Evolutionary conservation across 2,329 filamentous ascomycete genomes (phyloP).

Genomic region (Dothiorella sarmentorum): DNA sequence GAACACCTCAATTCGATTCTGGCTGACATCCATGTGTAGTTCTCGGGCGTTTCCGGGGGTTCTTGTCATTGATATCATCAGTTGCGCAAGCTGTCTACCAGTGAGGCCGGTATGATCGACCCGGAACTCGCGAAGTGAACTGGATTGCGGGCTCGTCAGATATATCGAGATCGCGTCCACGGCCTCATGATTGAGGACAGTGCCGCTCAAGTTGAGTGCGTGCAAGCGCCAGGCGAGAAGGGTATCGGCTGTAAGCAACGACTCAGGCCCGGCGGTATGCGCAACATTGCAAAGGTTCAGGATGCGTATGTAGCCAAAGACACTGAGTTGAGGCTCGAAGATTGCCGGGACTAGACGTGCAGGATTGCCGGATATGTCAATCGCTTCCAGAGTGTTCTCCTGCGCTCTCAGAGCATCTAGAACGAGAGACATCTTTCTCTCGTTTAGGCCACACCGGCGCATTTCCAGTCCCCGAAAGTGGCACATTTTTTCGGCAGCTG

Average conservation of each 20-base stretch:
- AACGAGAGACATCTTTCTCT: conserved; percentile 58
- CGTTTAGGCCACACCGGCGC: conserved; percentile 59
- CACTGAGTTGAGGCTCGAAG: conserved; percentile 64
- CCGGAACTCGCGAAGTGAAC: conserved; percentile 58
- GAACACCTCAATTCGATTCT: conserved; percentile 56
- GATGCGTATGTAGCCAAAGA: conserved; percentile 63
- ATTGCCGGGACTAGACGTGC: conserved; percentile 61
- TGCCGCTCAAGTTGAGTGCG: conserved; percentile 62
- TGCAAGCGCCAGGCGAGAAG: conserved; percentile 65
- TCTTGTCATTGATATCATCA: conserved; percentile 61
- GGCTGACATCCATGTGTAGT: conserved; percentile 64
- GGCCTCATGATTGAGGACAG: conserved; percentile 58
- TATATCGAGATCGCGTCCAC: conserved; percentile 65
- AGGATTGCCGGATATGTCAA: conserved; percentile 65
- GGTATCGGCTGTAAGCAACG: conserved; percentile 63
- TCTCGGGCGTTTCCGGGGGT: conserved; percentile 50
- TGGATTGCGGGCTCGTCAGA: conserved; percentile 58
- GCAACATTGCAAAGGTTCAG: conserved; percentile 64
- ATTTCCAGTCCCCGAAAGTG: conserved; percentile 66
- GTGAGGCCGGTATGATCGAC: conserved; percentile 65
- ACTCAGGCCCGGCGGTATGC: conserved; percentile 59
- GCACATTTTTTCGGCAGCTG: conserved; percentile 62
- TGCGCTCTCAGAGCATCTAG: conserved; percentile 63
- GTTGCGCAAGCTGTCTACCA: conserved; percentile 61
- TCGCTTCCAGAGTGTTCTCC: conserved; percentile 62